A percentile compares a stretch with the other conserved stretches of the same genome.
phyloP scores from a whole-genome alignment of 148 eudicot species.

The Persicaria maculosa region DNA sequence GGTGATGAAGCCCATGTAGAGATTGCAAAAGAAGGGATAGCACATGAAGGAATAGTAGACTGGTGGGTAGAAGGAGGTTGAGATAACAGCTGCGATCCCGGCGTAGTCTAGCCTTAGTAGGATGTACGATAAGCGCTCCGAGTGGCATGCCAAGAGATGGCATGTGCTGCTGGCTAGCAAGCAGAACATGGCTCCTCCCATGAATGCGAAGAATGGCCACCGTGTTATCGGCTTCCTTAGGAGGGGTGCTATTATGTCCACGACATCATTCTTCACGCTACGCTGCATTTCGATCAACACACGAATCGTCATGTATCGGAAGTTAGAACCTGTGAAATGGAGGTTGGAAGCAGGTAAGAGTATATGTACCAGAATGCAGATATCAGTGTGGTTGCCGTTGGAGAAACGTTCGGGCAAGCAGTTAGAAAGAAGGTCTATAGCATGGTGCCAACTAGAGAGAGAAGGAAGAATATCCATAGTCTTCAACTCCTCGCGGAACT shows the following conservation, averaged over 20 bases:
- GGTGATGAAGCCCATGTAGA: constrained; percentile 83
- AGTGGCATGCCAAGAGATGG: constrained; percentile 84
- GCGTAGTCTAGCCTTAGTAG: constrained; percentile 91
- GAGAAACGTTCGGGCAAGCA: constrained; percentile 77
- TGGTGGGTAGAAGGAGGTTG: constrained; percentile 88
- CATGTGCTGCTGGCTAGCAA: constrained; percentile 83
- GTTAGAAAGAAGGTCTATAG: constrained; percentile 55
- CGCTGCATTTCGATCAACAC: constrained; percentile 37
- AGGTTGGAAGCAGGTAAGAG: background rate
- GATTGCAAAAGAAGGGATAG: constrained; percentile 72
- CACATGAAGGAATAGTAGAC: constrained; percentile 99
- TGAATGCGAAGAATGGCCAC: constrained; percentile 86
- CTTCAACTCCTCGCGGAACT: constrained; percentile 40
- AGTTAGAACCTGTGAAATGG: background rate
- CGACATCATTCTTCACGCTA: constrained; percentile 55
- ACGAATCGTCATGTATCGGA: background rate
- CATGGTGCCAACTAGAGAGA: constrained; percentile 47
- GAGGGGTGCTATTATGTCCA: constrained; percentile 62
- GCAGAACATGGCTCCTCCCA: constrained; percentile 99
- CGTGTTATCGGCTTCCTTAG: constrained; percentile 66
- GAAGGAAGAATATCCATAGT: constrained; percentile 41
- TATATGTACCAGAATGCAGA: constrained; percentile 54
- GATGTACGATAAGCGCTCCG: constrained; percentile 62
- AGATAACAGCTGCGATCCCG: constrained; percentile 84
- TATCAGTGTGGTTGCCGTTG: constrained; percentile 60